Base-by-base conservation (phyloP, 176 grass and related monocot species). In the Hordeum marinum region DNA sequence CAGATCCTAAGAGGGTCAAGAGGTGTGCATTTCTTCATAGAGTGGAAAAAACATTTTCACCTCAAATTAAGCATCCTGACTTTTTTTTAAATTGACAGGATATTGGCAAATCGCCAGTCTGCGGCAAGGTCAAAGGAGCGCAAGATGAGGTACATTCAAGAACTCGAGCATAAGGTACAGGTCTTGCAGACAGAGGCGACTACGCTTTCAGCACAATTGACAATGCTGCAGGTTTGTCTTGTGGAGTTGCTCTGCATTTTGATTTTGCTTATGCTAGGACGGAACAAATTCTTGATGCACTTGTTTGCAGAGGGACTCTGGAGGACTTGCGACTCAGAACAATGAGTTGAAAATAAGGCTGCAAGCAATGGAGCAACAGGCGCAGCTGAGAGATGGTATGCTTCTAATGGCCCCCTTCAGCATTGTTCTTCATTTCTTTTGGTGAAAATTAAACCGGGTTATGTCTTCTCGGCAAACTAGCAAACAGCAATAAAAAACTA, bases 121-220 rank as follows among this genome's bases (percentile, higher is more conserved):
- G 93, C 93, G 4, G 93, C 96, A 42, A 92, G 93, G 40, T 98
- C 96, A 40, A 98, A 98, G 93, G 96, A 98, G 87, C 85, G 96
- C 41, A 98, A 98, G 89, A 98, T 86, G 96, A 92, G 93, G 41
- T 98, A 98, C 81, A 98, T 98, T 85, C 81, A 92, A 65, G 96
- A 98, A 81, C 88, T 98, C 84, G 96, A 98, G 69, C 93, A 94
- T 61, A 98, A 95, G 67, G 96, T 95, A 17, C 89, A 92, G 69
- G 94, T 93, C 4, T 85, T 98, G 87, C 96, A 98, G 90, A 95
- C 91, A 15, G 93, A 98, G 77, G 96, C 93, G 52, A 98, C 95
- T 7, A 98, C 95, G 42, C 90, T 98, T 34, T 98, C 95, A 17
- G 91, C 93, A 61, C 95, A 98, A 76, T 57, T 98, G 80, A 98